Base-by-base conservation (phyloP, 352 stramenopile genomes). In the Pythium phragmitis region DNA sequence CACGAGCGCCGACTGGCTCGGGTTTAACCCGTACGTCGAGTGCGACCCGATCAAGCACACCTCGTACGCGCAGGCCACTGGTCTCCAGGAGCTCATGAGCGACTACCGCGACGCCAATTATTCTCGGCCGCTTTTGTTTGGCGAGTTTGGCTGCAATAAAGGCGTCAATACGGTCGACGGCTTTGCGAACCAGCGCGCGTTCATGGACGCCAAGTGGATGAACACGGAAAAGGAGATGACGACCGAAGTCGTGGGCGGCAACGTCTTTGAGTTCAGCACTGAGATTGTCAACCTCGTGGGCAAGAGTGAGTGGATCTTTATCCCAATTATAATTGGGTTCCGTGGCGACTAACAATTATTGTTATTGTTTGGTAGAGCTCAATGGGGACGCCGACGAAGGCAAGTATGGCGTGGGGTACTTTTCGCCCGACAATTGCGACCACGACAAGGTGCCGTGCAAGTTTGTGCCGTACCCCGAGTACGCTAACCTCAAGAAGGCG, bases 61-160 rank as follows among this genome's bases (percentile, higher is more conserved):
- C 5, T 42, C 75, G 55, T 91, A 88, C 62, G 70, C 48, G 7
- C 66, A 90, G 57, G 88, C 82, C 2, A 78, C 63, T 14, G 84
- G 84, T 0, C 72, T 91, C 5, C 69, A 85, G 52, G 77, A 69
- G 23, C 73, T 93, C 57, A 87, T 91, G 79, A 53, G 55, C 8
- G 80, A 88, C 49, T 93, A 89, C 62, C 59, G 57, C 0, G 30
- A 59, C 11, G 60, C 75, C 12, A 72, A 68, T 9, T 88, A 88
- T 64, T 73, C 78, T 33, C 77, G 76, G 7, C 79, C 80, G 4
- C 66, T 93, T 54, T 85, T 93, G 70, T 87, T 93, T 54, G 79
- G 79, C 43, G 84, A 93, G 64, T 93, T 85, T 54, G 84, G 84
- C 7, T 93, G 84, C 68, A 91, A 88, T 68, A 70, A 76, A 21